Base-by-base conservation (phyloP, 1,284 basidiomycete species). In the Boletus smithii region DNA sequence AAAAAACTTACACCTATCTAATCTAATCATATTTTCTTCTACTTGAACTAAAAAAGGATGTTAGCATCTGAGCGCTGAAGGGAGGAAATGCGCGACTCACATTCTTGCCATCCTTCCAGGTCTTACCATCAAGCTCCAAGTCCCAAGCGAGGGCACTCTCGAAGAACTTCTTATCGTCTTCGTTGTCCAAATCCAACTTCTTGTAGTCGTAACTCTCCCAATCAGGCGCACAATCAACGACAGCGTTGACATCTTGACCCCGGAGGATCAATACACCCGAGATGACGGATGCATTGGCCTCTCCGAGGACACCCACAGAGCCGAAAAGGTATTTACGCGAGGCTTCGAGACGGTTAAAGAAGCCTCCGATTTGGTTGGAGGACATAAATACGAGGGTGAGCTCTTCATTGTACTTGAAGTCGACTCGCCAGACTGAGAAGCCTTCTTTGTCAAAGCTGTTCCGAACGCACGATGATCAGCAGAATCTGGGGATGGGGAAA, bases 361-460 rank as follows among this genome's bases (percentile, higher is more conserved):
- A 93, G 23, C 95, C 95, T 51, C 82, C 81, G 64, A 97, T 86
- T 72, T 87, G 86, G 74, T 89, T 88, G 60, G 85, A 82, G 47
- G 90, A 94, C 93, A 92, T 97, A 81, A 93, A 97, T 48, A 80
- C 79, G 70, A 85, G 82, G 33, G 92, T 95, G 56, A 99, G 85
- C 74, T 98, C 95, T 23, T 87, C 79, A 74, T 91, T 91, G 84
- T 97, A 98, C 79, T 97, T 94, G 88, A 92, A 98, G 77, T 94
- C 89, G 50, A 94, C 83, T 55, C 85, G 80, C 89, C 89, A 95
- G 68, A 88, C 69, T 54, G 93, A 95, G 85, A 86, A 98, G 40
- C 95, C 95, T 56, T 88, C 83, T 53, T 80, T 71, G 77, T 97
- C 95, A 70, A 83, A 94, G 79, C 93, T 92, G n/a, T n/a, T n/a